Evolutionary conservation across 345 rosid species (phyloP).

Genomic region (Salix dunnii): DNA sequence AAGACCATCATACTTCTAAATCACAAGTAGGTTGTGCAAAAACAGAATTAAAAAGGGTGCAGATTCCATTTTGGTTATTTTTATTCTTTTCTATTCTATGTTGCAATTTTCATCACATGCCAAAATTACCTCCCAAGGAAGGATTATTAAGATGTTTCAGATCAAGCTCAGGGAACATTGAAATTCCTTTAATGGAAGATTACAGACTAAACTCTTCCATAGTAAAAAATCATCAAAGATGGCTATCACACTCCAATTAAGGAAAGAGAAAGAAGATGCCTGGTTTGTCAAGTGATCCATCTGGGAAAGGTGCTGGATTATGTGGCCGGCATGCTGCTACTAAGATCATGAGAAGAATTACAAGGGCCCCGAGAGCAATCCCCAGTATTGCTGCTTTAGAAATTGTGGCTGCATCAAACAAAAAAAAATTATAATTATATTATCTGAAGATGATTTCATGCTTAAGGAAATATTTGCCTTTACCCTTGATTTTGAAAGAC

Average conservation of each 20-base stretch:
- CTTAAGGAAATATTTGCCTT: neutral
- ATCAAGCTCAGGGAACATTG: too few species aligned
- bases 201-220: neutral
- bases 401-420: slow-evolving; percentile 50
- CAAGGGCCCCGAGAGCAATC: slow-evolving; percentile 83
- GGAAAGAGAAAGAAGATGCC: slow-evolving; percentile 34
- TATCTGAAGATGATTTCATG: neutral
- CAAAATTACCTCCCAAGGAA: neutral
- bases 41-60: neutral
- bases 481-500: neutral
- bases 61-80: neutral
- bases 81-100: neutral
- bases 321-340: slow-evolving; percentile 76
- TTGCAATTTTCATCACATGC: neutral
- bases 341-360: slow-evolving; percentile 79
- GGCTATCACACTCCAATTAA: neutral
- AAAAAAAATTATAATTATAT: neutral
- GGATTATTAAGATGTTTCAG: neutral
- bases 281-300: slow-evolving; percentile 86
- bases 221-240: neutral
- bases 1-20: neutral
- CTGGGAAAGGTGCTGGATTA: slow-evolving; percentile 51
- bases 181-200: neutral
- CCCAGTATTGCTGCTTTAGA: slow-evolving; percentile 93
- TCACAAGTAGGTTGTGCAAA: neutral